phyloP scores from a whole-genome alignment of 2,329 filamentous ascomycete species.

The Exserohilum rostratum region DNA sequence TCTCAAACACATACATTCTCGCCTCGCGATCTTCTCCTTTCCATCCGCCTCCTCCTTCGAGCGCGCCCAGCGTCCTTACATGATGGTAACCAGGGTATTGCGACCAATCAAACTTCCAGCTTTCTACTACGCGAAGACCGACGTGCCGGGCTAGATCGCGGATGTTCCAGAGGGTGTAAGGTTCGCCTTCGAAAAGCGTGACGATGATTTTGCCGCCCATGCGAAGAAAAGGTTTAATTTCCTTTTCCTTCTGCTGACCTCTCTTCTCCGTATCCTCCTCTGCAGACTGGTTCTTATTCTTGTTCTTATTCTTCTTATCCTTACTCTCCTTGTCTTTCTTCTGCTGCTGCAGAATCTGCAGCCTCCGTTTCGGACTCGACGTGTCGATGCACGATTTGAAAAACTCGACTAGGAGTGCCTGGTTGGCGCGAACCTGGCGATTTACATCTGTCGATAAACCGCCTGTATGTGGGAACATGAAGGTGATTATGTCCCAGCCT shows the following conservation, averaged over 20 bases:
- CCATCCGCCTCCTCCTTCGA: conserved; percentile 55
- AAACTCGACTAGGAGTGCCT: conserved; percentile 40
- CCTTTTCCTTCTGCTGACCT: too few species aligned
- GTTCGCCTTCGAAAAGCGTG: conserved; percentile 90
- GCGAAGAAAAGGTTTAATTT: conserved; percentile 52
- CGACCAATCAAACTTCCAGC: conserved; percentile 69
- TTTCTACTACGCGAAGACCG: conserved; percentile 71
- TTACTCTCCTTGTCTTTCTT: background rate
- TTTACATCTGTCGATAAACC: conserved; percentile 93
- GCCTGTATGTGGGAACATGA: conserved; percentile 97
- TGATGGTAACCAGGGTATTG: conserved; percentile 78
- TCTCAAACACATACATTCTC: conserved; percentile 55
- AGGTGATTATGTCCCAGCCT: conserved; percentile 78
- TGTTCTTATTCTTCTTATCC: background rate
- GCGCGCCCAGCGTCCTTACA: conserved; percentile 71
- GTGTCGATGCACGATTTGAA: conserved; percentile 39
- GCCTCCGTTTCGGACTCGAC: conserved; percentile 15
- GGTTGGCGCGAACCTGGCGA: conserved; percentile 87
- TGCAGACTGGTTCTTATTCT: background rate
- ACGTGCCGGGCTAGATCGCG: conserved; percentile 81
- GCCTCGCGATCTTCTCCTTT: conserved; percentile 56
- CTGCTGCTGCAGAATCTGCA: conserved; percentile 22
- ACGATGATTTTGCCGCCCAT: conserved; percentile 70
- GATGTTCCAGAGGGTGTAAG: conserved; percentile 96
- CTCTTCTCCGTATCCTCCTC: too few species aligned